Conservation (phyloP, 805 yeast genomes). For the Kodamaea neixiangensis region DNA sequence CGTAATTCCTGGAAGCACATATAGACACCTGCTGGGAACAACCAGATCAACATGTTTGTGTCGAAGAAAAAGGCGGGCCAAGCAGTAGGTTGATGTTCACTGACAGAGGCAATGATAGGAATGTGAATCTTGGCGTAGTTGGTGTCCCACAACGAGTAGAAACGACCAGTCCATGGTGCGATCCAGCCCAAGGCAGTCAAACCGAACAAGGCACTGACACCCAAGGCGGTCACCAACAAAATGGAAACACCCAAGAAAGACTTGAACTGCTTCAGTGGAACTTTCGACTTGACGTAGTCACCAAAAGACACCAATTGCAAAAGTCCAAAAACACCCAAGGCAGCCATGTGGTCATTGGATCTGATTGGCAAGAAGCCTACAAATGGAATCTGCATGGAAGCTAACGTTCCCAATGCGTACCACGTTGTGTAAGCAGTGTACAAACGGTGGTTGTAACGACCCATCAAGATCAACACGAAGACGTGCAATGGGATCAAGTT, state of each 20-base stretch:
- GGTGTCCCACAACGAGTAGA: conserved; percentile 98
- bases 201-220: conserved; percentile 68
- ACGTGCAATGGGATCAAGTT: conserved; percentile 95
- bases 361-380: conserved; percentile 97
- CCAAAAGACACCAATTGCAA: conserved; percentile 89
- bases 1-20: conserved; percentile 84
- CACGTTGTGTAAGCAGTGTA: conserved; percentile 94
- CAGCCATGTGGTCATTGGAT: conserved; percentile 98
- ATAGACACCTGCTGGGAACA: conserved; percentile 97
- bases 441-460: conserved; percentile 79
- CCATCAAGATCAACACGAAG: conserved; percentile 88
- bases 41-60: conserved; percentile 89
- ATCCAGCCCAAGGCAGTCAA: conserved; percentile 90
- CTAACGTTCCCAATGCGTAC: conserved; percentile 96
- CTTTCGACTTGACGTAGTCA: conserved; percentile 71
- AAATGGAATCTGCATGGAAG: conserved; percentile 98
- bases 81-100: conserved; percentile 99
- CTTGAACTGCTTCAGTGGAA: conserved; percentile 73
- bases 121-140: conserved; percentile 96
- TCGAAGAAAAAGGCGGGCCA: conserved; percentile 99
- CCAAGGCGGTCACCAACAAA: conserved; percentile 55
- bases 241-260: conserved; percentile 65
- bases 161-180: conserved; percentile 99
- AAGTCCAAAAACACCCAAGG: conserved; percentile 95
- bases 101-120: conserved; percentile 97